These are phyloP conservation scores for Punica granatum DNA, from an alignment of 345 rosid species.

Conservation along the genomic window DNA sequence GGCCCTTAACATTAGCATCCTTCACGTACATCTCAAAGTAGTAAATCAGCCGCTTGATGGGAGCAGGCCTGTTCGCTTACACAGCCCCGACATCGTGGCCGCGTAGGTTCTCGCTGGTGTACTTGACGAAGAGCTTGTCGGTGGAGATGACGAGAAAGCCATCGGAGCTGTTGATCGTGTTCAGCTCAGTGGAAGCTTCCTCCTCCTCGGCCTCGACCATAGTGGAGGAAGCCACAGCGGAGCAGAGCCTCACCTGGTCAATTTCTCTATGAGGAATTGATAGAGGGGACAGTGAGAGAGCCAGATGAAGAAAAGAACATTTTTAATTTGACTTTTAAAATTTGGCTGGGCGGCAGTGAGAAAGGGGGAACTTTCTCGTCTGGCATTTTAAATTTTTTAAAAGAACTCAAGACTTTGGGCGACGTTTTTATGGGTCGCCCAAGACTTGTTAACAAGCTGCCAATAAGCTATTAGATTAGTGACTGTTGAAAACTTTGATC, in stretches of 20 bases:
- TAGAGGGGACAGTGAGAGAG: too few species aligned
- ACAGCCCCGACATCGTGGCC: conserved; percentile 87
- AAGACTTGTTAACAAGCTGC: too few species aligned
- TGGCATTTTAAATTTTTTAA: too few species aligned
- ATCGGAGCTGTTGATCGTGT: conserved; percentile 78
- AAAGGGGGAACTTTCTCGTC: too few species aligned
- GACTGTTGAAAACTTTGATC: too few species aligned
- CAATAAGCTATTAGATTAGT: too few species aligned
- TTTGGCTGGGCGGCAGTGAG: too few species aligned
- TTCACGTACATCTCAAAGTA: conserved; percentile 88
- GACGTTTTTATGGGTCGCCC: too few species aligned
- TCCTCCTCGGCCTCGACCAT: conserved; percentile 41
- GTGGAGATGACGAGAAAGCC: conserved; percentile 74
- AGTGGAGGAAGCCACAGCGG: conserved; percentile 5
- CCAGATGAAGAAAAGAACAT: too few species aligned
- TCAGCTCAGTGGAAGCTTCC: conserved; percentile 73
- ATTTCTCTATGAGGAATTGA: too few species aligned
- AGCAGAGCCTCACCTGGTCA: conserved; percentile 29
- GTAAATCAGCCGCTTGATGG: conserved; percentile 60
- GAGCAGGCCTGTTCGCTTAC: conserved; percentile 79
- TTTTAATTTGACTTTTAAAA: too few species aligned
- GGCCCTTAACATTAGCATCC: conserved; percentile 67
- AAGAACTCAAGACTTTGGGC: too few species aligned
- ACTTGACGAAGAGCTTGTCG: conserved; percentile 75
- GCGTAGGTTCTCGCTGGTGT: conserved; percentile 48